Conservation (phyloP, 225 moss, liverwort and hornwort genomes). For the Neckera pumila region DNA sequence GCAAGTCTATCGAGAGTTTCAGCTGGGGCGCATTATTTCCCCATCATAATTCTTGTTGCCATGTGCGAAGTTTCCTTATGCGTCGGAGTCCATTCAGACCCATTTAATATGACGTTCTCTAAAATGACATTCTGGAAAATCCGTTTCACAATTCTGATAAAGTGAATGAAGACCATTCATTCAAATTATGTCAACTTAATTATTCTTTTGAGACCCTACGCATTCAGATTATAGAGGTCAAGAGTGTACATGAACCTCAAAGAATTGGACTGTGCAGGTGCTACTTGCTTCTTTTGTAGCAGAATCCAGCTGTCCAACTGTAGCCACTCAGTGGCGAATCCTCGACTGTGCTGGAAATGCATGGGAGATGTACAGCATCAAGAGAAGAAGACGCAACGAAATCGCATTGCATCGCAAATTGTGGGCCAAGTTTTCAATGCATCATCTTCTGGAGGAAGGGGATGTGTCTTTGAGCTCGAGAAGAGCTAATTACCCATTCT, state of each 20-base stretch:
- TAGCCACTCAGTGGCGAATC: neutral
- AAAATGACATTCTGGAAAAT: neutral
- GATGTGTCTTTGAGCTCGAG: slow-evolving; percentile 5
- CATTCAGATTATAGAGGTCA: neutral
- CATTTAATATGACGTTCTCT: too few species aligned
- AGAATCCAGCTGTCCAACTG: neutral
- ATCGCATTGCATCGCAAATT: neutral
- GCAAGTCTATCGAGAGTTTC: neutral
- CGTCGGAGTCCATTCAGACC: neutral
- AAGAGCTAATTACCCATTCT: neutral
- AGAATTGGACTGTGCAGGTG: neutral
- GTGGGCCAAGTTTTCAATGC: neutral
- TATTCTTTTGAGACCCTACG: neutral
- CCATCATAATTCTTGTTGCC: neutral
- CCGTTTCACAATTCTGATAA: neutral
- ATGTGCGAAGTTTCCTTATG: neutral
- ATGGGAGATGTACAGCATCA: neutral
- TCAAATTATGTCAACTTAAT: neutral
- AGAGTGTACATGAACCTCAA: neutral
- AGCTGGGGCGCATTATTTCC: neutral
- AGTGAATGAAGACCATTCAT: neutral
- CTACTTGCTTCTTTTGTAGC: neutral
- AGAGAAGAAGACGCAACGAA: neutral
- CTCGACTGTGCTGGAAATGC: neutral
- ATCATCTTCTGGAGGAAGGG: slow-evolving; percentile 4